Percentiles rank a stretch among this genome's conserved stretches.
phyloP scores from a whole-genome alignment of 805 yeast species.

The Lachancea mirantina region DNA sequence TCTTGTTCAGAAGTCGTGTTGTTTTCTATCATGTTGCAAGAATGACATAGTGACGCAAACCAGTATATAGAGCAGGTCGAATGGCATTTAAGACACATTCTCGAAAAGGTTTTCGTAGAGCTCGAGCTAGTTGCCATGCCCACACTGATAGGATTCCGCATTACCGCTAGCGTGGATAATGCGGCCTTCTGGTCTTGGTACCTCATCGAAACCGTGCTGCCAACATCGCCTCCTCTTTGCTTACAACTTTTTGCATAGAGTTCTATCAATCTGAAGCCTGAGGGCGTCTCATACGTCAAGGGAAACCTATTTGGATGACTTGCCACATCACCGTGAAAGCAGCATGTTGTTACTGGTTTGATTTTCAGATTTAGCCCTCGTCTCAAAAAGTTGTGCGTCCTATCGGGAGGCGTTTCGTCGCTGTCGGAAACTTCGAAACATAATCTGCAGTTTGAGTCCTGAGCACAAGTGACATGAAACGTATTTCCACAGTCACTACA shows the following conservation, averaged over 20 bases:
- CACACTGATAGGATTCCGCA: too few species aligned
- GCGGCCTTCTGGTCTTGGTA: too few species aligned
- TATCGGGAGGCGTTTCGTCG: too few species aligned
- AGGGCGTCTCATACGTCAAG: constrained; percentile 4
- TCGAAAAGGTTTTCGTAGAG: too few species aligned
- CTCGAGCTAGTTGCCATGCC: too few species aligned
- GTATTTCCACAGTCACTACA: constrained; percentile 16
- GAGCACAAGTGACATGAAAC: constrained; percentile 27
- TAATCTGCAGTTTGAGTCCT: constrained; percentile 11
- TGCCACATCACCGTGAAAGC: constrained; percentile 3
- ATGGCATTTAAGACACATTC: constrained; percentile 15
- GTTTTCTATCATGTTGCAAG: constrained; percentile 17
- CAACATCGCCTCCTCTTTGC: background rate
- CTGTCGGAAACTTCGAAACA: too few species aligned
- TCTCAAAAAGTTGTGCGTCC: too few species aligned
- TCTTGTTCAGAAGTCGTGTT: too few species aligned
- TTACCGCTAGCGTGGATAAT: too few species aligned
- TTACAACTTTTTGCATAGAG: constrained; percentile 11
- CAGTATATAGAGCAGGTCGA: constrained; percentile 15
- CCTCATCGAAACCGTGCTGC: background rate
- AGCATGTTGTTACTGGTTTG: constrained; percentile 12
- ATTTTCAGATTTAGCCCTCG: constrained; percentile 3
- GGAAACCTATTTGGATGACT: constrained; percentile 1
- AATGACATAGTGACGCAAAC: constrained; percentile 18
- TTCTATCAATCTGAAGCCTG: constrained; percentile 7